These are phyloP conservation scores for Ophiocytium majus DNA, from an alignment of 352 stramenopile genomes.

Conservation along the genomic window DNA sequence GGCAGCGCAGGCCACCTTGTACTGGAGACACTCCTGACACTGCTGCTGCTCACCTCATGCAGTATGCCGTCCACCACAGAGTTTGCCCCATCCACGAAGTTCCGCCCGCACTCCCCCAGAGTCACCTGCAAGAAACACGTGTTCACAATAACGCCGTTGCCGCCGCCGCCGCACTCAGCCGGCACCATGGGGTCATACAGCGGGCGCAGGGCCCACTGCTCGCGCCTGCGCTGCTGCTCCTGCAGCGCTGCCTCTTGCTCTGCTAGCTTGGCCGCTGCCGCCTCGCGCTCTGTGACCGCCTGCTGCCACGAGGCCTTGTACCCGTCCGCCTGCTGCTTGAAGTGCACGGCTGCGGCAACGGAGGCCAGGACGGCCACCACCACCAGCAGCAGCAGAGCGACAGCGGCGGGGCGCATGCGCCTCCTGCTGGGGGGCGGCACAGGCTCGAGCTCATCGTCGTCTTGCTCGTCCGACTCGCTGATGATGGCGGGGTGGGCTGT, in stretches of 20 bases:
- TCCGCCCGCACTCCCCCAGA: background rate
- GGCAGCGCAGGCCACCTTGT: too few relatives aligned
- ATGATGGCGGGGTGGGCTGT: background rate
- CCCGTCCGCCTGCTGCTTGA: background rate
- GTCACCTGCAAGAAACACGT: background rate
- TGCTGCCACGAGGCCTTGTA: background rate
- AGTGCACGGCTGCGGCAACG: background rate
- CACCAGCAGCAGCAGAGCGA: background rate
- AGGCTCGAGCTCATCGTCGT: background rate
- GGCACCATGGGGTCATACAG: too few relatives aligned
- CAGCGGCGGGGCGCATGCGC: background rate
- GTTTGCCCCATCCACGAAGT: background rate
- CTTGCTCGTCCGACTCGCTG: background rate
- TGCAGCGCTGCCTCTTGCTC: background rate
- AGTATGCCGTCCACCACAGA: too few relatives aligned
- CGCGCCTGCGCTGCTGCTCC: background rate
- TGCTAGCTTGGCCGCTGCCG: background rate
- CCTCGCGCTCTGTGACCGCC: background rate
- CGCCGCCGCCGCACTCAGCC: too few relatives aligned
- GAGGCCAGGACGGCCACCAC: background rate
- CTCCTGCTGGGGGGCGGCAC: background rate
- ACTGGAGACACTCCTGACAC: too few relatives aligned
- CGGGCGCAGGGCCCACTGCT: background rate
- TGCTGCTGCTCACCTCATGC: too few relatives aligned
- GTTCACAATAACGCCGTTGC: background rate